A percentile compares a stretch with the other conserved stretches of the same genome.
phyloP scores from a whole-genome alignment of 768 basidiomycete species.

The Lactarius evosmus region DNA sequence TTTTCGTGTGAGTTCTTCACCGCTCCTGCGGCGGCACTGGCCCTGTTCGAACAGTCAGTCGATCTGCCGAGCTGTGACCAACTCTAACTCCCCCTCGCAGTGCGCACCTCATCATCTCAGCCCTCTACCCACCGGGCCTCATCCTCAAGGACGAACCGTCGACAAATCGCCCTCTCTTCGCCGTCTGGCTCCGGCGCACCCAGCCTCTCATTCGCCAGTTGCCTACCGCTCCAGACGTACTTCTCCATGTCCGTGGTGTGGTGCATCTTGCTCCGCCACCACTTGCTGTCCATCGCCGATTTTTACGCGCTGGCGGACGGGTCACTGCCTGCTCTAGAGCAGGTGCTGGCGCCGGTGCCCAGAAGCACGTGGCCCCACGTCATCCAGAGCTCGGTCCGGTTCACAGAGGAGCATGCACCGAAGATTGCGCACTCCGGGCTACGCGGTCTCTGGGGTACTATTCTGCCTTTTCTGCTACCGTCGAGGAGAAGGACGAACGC shows the following conservation, averaged over 20 bases:
- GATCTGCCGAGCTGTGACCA: neutral
- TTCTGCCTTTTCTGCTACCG: too few species aligned
- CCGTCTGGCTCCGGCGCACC: neutral
- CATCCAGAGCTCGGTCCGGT: constrained; percentile 48
- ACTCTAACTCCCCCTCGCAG: constrained; percentile 34
- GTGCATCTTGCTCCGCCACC: constrained; percentile 57
- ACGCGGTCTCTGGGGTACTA: constrained; percentile 36
- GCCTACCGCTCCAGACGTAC: constrained; percentile 54
- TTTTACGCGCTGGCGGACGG: constrained; percentile 42
- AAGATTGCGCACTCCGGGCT: constrained; percentile 52
- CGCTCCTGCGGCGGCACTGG: too few species aligned
- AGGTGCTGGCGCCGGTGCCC: too few species aligned
- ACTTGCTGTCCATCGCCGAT: constrained; percentile 44
- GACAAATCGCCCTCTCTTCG: constrained; percentile 7
- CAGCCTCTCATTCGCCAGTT: constrained; percentile 40
- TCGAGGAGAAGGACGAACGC: neutral
- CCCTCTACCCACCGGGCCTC: constrained; percentile 56
- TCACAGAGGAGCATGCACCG: constrained; percentile 56
- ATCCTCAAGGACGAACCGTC: constrained; percentile 33
- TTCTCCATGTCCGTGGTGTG: constrained; percentile 48
- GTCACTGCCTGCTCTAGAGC: too few species aligned
- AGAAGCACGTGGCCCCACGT: constrained; percentile 52
- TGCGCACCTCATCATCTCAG: constrained; percentile 66
- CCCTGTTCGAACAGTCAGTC: constrained; percentile 10
- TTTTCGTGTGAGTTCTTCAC: constrained; percentile 49